Conservation (phyloP, 2,329 filamentous ascomycete genomes). For the Penicillium sclerotigenum region DNA sequence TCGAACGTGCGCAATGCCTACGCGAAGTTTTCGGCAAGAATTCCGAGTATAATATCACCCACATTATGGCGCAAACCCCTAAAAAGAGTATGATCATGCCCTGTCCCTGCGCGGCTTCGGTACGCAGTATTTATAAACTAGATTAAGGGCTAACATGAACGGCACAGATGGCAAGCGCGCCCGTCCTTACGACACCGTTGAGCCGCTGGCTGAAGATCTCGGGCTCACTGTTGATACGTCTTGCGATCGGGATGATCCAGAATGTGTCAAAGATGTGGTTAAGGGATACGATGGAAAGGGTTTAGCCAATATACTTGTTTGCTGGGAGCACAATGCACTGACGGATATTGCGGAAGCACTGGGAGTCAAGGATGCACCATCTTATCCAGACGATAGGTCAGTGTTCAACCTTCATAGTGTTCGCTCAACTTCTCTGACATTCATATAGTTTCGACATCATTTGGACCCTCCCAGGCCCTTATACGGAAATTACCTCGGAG, state of each 20-base stretch:
- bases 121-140: background rate
- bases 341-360: slow-evolving; percentile 52
- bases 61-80: slow-evolving; percentile 58
- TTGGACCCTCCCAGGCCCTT: slow-evolving; percentile 56
- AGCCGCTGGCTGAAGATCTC: slow-evolving; percentile 55
- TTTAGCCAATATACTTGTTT: slow-evolving; percentile 55
- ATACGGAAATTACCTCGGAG: slow-evolving; percentile 45
- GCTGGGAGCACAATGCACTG: slow-evolving; percentile 58
- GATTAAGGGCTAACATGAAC: slow-evolving; percentile 12
- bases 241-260: slow-evolving; percentile 55
- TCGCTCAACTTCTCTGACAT: background rate
- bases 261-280: slow-evolving; percentile 54
- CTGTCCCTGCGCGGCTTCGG: background rate
- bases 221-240: slow-evolving; percentile 55
- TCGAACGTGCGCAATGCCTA: slow-evolving; percentile 59
- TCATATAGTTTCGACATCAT: slow-evolving; percentile 50
- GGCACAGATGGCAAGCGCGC: slow-evolving; percentile 48
- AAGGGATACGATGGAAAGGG: slow-evolving; percentile 48
- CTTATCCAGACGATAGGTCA: slow-evolving; percentile 51
- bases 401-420: slow-evolving; percentile 8
- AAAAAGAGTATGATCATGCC: slow-evolving; percentile 39
- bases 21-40: slow-evolving; percentile 53
- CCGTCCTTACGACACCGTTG: slow-evolving; percentile 57
- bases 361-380: slow-evolving; percentile 50
- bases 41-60: slow-evolving; percentile 55